Evolutionary conservation across 148 eudicot genomes (phyloP), one percentile per base, ranked within the genome.

Genomic region (Pouteria glomerata): DNA sequence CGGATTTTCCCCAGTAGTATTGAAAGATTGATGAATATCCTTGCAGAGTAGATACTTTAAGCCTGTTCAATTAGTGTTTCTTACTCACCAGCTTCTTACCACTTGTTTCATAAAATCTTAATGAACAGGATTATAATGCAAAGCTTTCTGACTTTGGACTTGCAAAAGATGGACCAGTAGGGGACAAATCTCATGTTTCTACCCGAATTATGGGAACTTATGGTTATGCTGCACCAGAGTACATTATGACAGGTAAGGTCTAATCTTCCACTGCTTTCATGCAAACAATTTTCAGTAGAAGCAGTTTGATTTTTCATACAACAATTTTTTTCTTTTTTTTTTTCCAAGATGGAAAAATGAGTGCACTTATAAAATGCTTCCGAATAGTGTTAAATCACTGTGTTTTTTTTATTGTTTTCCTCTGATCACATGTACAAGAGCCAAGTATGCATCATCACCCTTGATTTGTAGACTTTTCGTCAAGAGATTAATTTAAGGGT

Each of bases 181-280:
- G 96, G 5, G 98, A 92, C 76, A 88, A 90, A 70, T 90, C 98
- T 51, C 93, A 90, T 75, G 98, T 92, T 47, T 92, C 98, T 18
- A 90, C 98, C 53, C 98, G 96, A 55, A 90, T 92, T 69, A 92
- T 92, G 98, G 98, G 98, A 70, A 92, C 98, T 8, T 88, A 90
- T 26, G 98, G 98, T 0, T 92, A 90, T 71, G 96, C 96, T 45
- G 98, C 98, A 37, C 98, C 96, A 0, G 98, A 92, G 82, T 92
- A 92, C 60, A 92, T 92, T 69, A 88, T 92, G 97, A 92, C 97
- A 74, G 97, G 97, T 92, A 75, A 15, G 7, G 24, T 16, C 14
- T 58, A n/a, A n/a, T n/a, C n/a, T n/a, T n/a, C n/a, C n/a, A n/a
- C n/a, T 15, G 30, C 11, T 58, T 64, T 35, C 24, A 33, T 16